Base-by-base conservation (phyloP, 2,329 filamentous ascomycete species). In the Alternaria novae-zelandiae region DNA sequence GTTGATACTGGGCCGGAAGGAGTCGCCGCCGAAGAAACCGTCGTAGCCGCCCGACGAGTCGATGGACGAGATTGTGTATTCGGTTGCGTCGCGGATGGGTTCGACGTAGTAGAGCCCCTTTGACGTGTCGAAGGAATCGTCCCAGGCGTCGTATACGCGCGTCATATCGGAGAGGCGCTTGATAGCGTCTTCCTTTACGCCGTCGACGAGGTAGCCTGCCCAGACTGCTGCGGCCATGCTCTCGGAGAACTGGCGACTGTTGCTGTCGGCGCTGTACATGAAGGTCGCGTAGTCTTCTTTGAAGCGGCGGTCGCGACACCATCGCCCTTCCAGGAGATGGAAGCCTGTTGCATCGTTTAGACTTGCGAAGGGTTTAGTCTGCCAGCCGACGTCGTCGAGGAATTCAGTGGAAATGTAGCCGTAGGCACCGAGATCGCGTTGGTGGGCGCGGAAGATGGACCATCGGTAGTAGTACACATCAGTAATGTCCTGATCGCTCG, bases 401-500 rank as follows among this genome's bases (percentile, higher is more conserved):
- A 83, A 83, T 26, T 83, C 82, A 3, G 81, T 83, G 0, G 80
- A 80, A n/a, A 83, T 82, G 67, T 78, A 83, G 2, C 82, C 81
- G 15, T 79, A 71, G 3, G 76, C 60, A 9, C 82, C 82, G 0
- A 83, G 71, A 57, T 83, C 82, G 25, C 82, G 79, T 67, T 83
- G 82, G 61, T 83, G 82, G 1, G 81, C 75, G 3, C 82, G 78
- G 70, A 82, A 83, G 25, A 83, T 74, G 25, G 75, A 78, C 82
- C 81, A 83, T 30, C 82, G 81, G 63, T 83, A 83, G 70, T 83
- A 83, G 69, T 83, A 83, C 10, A 83, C 82, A 17, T 82, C 78
- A 1, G 77, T 79, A 15, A 82, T 76, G 10, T 77, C 65, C 2
- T 70, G 49, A 57, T 82, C 79, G 53, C 78, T 80, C 17, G 77